Base-by-base conservation (phyloP, 192 early-diverging fungal species). In the Chytriomyces confervae region DNA sequence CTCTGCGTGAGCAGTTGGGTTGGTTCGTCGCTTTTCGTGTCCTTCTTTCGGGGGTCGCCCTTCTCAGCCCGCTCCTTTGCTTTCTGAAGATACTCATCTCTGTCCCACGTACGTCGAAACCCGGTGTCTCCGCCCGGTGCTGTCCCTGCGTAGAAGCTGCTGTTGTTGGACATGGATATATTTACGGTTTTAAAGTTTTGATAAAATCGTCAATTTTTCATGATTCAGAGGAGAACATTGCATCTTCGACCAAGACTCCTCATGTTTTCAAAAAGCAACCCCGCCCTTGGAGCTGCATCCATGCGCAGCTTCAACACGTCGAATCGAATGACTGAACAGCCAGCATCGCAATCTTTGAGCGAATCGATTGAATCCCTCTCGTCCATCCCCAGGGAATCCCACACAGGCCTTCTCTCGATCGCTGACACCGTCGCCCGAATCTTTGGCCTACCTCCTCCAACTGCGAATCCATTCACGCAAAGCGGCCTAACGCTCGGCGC, bases 61-160 rank as follows among this genome's bases (percentile, higher is more conserved):
- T 80, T 47, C 85, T 82, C 73, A 61, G 89, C 90, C 50, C 93
- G 83, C 36, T 91, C 90, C 53, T 84, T 83, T 36, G 94, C 94
- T 79, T 88, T 83, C 71, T 86, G 75, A 51, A 84, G 89, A 79
- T 91, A 93, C 51, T 92, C 89, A 29, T 81, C 91, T 64, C 79
- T 88, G 80, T 95, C 91, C 94, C 94, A 95, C 71, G 84, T 85
- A 61, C 82, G 65, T 70, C 91, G 79, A 75, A 89, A 87, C 50
- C 78, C 76, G 2, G 86, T 87, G 77, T 88, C 84, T 16, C 84
- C 86, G 49, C 67, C 76, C 16, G 18, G 11, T 9, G 64, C 75
- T 23, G 72, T 61, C 7, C 63, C 74, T 46, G 27, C 61, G 50
- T 66, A 57, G 5, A 57, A 57, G 16, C 16, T 13, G 16, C 20